phyloP scores from a whole-genome alignment of 2,329 filamentous ascomycete genomes.

The Myrmaecium sp. region DNA sequence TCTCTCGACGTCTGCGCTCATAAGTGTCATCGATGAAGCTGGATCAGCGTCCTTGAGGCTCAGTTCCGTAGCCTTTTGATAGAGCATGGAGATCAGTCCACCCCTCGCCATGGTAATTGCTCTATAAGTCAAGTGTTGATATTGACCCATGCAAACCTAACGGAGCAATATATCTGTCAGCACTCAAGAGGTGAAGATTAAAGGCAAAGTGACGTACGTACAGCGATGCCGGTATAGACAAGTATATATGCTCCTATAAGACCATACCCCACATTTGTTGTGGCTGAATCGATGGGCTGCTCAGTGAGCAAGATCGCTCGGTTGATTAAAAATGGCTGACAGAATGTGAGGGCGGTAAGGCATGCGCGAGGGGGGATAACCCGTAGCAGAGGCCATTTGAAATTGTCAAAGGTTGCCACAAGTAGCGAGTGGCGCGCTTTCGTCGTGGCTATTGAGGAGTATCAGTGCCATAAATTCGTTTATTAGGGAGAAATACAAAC shows the following conservation, averaged over 20 bases:
- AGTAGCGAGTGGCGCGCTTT: constrained; percentile 11
- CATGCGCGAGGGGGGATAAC: neutral
- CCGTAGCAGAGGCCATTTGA: constrained; percentile 12
- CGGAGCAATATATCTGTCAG: constrained; percentile 17
- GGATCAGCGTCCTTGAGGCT: constrained; percentile 13
- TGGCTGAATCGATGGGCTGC: constrained; percentile 3
- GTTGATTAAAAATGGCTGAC: constrained; percentile 13
- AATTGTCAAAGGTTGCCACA: constrained; percentile 9
- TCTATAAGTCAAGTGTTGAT: constrained; percentile 17
- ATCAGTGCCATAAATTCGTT: constrained; percentile 9
- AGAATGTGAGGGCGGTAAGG: constrained; percentile 5
- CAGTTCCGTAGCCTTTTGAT: constrained; percentile 16
- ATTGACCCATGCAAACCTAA: constrained; percentile 17
- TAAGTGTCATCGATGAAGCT: constrained; percentile 16
- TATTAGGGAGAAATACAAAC: constrained; percentile 11
- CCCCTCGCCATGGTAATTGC: constrained; percentile 19
- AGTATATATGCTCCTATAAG: constrained; percentile 12
- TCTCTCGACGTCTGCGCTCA: constrained; percentile 21
- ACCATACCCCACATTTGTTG: constrained; percentile 9
- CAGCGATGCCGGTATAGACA: constrained; percentile 9
- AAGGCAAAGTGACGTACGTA: constrained; percentile 13
- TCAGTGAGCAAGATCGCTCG: constrained; percentile 9
- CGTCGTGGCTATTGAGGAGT: constrained; percentile 6
- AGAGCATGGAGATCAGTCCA: constrained; percentile 19
- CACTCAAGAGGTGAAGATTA: constrained; percentile 15